Conservation (phyloP, 305 asterid genomes). For the Fraxinus albicans region DNA sequence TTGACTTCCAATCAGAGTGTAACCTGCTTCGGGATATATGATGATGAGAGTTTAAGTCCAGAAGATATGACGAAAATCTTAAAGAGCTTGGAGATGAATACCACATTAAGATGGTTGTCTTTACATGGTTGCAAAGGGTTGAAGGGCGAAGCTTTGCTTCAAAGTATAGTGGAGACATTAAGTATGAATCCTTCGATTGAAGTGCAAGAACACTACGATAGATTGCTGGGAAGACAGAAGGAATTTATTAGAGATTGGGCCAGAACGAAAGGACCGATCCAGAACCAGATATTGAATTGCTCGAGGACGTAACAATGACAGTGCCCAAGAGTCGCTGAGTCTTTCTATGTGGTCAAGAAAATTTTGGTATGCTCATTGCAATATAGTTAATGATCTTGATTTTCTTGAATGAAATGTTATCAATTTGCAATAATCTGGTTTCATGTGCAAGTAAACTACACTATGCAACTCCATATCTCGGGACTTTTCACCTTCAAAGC, state of each 20-base stretch:
- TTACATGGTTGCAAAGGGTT: conserved; percentile 81
- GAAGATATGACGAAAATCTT: conserved; percentile 56
- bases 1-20: conserved; percentile 60
- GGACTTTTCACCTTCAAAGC: conserved; percentile 53
- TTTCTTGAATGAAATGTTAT: neutral
- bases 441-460: conserved; percentile 59
- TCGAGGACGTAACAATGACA: conserved; percentile 60
- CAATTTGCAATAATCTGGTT: conserved; percentile 6
- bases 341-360: conserved; percentile 76
- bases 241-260: conserved; percentile 48
- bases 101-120: conserved; percentile 51
- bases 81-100: conserved; percentile 69
- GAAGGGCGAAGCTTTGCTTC: conserved; percentile 58
- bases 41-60: conserved; percentile 59
- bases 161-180: conserved; percentile 55
- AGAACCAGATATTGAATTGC: conserved; percentile 60
- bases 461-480: conserved; percentile 54
- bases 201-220: conserved; percentile 66
- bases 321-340: conserved; percentile 64
- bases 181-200: conserved; percentile 89
- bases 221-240: conserved; percentile 58
- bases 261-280: conserved; percentile 53
- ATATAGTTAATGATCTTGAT: neutral
- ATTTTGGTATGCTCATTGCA: conserved; percentile 44
- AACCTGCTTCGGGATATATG: conserved; percentile 50